phyloP scores from a whole-genome alignment of 805 yeast genomes.

The Suhomyces prunicola region DNA sequence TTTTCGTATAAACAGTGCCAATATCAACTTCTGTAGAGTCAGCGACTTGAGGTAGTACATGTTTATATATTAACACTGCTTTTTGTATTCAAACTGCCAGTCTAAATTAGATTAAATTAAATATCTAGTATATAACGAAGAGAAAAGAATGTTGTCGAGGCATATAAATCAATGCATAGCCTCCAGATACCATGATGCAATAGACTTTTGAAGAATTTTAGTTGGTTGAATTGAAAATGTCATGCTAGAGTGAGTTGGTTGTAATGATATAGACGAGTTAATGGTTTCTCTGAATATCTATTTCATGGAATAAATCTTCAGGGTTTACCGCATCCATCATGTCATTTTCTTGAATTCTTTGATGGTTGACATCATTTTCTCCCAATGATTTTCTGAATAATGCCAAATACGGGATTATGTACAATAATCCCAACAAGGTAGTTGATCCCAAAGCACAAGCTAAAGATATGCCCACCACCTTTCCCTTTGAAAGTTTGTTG shows the following conservation, averaged over 20 bases:
- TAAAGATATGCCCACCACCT: constrained; percentile 43
- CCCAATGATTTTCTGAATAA: constrained; percentile 28
- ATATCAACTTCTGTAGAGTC: no score
- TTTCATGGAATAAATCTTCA: constrained; percentile 42
- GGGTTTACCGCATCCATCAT: constrained; percentile 46
- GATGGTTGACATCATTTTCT: constrained; percentile 13
- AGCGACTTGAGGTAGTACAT: constrained; percentile 4
- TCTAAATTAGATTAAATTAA: background rate
- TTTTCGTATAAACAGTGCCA: no score
- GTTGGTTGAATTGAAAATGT: constrained; percentile 60
- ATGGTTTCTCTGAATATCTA: constrained; percentile 33
- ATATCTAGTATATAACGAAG: background rate
- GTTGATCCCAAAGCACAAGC: constrained; percentile 47
- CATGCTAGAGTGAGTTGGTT: constrained; percentile 68
- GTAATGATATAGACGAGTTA: constrained; percentile 56
- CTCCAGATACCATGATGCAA: background rate
- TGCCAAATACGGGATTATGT: constrained; percentile 37
- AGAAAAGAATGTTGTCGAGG: background rate
- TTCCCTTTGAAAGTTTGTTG: constrained; percentile 32
- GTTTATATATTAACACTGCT: constrained; percentile 47
- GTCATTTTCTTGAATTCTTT: constrained; percentile 42
- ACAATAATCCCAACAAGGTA: constrained; percentile 37
- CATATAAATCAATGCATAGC: background rate
- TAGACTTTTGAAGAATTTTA: constrained; percentile 19
- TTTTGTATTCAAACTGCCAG: constrained; percentile 10